phyloP scores from a whole-genome alignment of 1,284 basidiomycete genomes.

The Irpex sp. region DNA sequence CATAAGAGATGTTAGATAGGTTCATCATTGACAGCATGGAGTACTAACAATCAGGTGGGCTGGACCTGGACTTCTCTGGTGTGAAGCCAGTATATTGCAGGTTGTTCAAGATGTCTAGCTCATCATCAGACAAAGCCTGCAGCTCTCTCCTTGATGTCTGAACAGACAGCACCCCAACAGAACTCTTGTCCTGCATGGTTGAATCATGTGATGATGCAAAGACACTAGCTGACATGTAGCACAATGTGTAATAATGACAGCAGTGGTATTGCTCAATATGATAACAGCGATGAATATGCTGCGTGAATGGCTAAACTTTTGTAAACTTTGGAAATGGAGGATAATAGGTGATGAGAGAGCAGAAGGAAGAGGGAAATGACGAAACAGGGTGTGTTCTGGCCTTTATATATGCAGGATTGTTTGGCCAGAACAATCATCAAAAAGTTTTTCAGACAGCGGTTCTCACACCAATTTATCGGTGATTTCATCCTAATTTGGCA shows the following conservation, averaged over 20 bases:
- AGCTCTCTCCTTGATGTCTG: background rate
- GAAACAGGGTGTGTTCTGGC: background rate
- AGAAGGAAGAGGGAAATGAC: background rate
- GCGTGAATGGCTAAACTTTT: background rate
- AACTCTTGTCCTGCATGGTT: background rate
- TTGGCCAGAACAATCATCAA: background rate
- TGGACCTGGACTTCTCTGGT: background rate
- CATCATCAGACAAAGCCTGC: background rate
- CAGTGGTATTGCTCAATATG: background rate
- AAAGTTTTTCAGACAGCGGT: background rate
- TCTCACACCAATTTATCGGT: background rate
- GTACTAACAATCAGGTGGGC: background rate
- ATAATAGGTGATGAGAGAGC: background rate
- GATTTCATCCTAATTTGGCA: background rate
- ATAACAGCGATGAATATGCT: background rate
- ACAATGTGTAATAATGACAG: background rate
- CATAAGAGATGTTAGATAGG: too few relatives aligned
- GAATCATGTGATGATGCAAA: background rate
- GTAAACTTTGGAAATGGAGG: background rate
- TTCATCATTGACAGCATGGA: too few relatives aligned
- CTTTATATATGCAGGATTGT: background rate
- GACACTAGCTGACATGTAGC: background rate
- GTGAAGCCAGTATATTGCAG: background rate
- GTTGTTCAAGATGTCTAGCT: background rate
- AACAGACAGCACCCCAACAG: background rate